Percentiles rank a stretch among this genome's conserved stretches.
phyloP scores from a whole-genome alignment of 306 rosid genomes.

The Luffa acutangula region DNA sequence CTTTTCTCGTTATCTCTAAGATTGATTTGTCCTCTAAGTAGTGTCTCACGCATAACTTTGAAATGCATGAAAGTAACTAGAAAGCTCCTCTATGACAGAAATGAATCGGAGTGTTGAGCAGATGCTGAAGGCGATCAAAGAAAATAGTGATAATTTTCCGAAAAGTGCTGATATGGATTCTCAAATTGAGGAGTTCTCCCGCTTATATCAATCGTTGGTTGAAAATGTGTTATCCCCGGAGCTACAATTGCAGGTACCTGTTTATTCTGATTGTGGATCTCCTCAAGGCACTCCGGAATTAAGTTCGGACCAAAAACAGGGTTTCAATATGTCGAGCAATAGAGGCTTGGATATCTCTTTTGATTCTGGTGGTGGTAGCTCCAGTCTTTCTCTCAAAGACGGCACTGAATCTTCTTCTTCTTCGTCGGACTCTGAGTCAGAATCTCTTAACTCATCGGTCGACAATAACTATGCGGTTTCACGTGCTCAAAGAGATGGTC shows the following conservation, averaged over 20 bases:
- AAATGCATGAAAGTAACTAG: neutral
- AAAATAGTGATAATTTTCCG: slow-evolving; percentile 11
- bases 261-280: slow-evolving; percentile 22
- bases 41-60: neutral
- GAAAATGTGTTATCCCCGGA: slow-evolving; percentile 16
- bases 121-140: slow-evolving; percentile 30
- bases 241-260: slow-evolving; percentile 31
- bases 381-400: slow-evolving; percentile 35
- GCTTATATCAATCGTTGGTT: slow-evolving; percentile 26
- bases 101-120: slow-evolving; percentile 32
- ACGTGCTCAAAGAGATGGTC: slow-evolving; percentile 19
- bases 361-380: slow-evolving; percentile 40
- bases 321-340: slow-evolving; percentile 19
- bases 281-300: slow-evolving; percentile 16
- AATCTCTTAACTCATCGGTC: slow-evolving; percentile 18
- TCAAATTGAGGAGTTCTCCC: slow-evolving; percentile 22
- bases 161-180: slow-evolving; percentile 7
- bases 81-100: slow-evolving; percentile 11
- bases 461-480: slow-evolving; percentile 15
- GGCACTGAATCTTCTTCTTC: slow-evolving; percentile 37
- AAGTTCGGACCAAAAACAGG: slow-evolving; percentile 40
- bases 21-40: neutral
- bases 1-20: neutral
- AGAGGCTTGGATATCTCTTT: slow-evolving; percentile 34
- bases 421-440: slow-evolving; percentile 46